Conservation (phyloP, 306 rosid species). For the Sicyos baderoa region DNA sequence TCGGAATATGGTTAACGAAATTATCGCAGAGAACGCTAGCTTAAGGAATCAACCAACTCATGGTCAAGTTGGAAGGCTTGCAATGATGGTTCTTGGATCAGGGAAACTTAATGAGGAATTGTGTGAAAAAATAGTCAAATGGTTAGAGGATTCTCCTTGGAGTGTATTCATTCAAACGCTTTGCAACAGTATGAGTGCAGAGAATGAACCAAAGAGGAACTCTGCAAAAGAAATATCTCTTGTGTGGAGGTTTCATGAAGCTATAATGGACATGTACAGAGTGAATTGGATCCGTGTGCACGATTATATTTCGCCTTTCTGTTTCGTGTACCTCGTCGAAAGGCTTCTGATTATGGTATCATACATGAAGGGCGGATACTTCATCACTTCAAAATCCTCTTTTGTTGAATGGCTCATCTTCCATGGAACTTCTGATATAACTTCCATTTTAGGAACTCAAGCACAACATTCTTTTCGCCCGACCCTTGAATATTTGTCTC, state of each 20-base stretch:
- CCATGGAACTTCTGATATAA: constrained; percentile 19
- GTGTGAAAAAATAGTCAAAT: constrained; percentile 9
- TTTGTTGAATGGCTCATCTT: constrained; percentile 55
- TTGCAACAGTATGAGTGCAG: constrained; percentile 2
- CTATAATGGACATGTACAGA: constrained; percentile 30
- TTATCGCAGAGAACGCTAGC: constrained; percentile 24
- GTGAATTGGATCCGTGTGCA: constrained; percentile 21
- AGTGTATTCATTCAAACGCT: constrained; percentile 31
- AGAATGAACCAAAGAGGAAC: constrained; percentile 8
- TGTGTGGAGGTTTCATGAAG: constrained; percentile 23
- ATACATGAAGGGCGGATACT: constrained; percentile 28
- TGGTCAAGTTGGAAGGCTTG: constrained; percentile 46
- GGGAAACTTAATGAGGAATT: constrained; percentile 24
- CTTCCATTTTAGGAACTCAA: constrained; percentile 1
- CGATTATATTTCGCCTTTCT: constrained; percentile 52
- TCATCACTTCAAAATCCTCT: constrained; percentile 44
- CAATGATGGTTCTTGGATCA: constrained; percentile 39
- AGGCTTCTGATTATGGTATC: constrained; percentile 42
- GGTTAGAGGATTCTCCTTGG: constrained; percentile 35
- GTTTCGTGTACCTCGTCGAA: constrained; percentile 63
- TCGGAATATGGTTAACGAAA: constrained; percentile 23
- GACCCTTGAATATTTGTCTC: constrained; percentile 14
- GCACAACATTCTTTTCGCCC: background rate
- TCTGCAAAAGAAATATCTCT: constrained; percentile 1
- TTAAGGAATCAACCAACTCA: constrained; percentile 20